Conservation (phyloP, 371 early-diverging fungal genomes). For the Haplosporangium sp. region DNA sequence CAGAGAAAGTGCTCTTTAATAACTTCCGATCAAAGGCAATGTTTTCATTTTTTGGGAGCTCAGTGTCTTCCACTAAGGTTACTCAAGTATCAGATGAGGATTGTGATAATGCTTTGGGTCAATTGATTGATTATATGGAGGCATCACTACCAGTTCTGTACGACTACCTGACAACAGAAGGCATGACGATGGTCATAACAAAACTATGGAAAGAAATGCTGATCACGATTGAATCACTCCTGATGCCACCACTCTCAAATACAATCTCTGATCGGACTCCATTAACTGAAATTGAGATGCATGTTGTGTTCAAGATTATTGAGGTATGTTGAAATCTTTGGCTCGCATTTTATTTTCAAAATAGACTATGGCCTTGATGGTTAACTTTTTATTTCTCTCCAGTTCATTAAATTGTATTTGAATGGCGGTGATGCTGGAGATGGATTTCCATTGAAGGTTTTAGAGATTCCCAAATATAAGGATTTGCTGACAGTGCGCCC, state of each 20-base stretch:
- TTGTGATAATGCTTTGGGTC: conserved; percentile 80
- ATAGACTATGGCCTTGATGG: neutral
- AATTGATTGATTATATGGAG: conserved; percentile 90
- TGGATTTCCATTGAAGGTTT: conserved; percentile 76
- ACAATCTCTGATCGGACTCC: conserved; percentile 69
- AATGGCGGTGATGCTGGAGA: conserved; percentile 91
- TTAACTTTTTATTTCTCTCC: conserved; percentile 19
- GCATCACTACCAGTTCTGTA: conserved; percentile 84
- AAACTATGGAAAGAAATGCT: conserved; percentile 91
- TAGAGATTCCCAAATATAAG: conserved; percentile 83
- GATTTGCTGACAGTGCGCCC: conserved; percentile 71
- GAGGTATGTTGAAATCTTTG: conserved; percentile 58
- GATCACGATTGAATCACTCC: conserved; percentile 73
- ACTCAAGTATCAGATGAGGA: conserved; percentile 67
- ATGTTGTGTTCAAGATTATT: conserved; percentile 80
- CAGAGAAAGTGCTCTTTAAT: conserved; percentile 45
- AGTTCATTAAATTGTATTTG: conserved; percentile 86
- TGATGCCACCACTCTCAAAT: conserved; percentile 87
- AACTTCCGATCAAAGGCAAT: conserved; percentile 49
- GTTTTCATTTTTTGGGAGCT: conserved; percentile 47
- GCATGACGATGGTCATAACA: conserved; percentile 84
- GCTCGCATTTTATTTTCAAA: neutral
- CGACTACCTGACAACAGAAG: conserved; percentile 78
- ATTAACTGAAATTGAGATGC: conserved; percentile 76
- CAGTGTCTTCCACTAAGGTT: conserved; percentile 37